Evolutionary conservation across 2,329 filamentous ascomycete species (phyloP).

Genomic region (Fusarium aywerte): DNA sequence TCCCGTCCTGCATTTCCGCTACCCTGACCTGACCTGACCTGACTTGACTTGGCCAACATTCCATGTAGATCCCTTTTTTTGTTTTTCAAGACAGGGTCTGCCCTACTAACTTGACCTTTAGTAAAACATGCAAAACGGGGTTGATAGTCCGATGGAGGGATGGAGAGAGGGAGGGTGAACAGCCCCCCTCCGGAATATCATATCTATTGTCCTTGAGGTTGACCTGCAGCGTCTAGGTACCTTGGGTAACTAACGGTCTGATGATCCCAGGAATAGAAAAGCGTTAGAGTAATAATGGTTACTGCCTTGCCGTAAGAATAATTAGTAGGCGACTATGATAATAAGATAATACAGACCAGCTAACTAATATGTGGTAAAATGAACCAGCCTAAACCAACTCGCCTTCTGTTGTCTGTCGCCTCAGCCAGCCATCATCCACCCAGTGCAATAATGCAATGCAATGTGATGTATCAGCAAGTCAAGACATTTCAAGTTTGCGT

Average conservation of each 20-base stretch:
- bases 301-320: background rate
- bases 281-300: background rate
- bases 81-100: constrained; percentile 18
- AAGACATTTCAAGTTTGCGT: background rate
- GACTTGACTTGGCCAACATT: constrained; percentile 18
- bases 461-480: background rate
- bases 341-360: background rate
- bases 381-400: background rate
- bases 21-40: background rate
- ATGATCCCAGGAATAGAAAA: background rate
- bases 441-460: background rate
- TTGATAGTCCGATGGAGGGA: constrained; percentile 4
- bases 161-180: background rate
- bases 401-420: background rate
- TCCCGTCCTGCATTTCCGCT: constrained; percentile 21
- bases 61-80: constrained; percentile 9
- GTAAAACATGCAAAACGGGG: background rate
- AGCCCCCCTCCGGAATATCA: background rate
- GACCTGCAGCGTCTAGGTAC: background rate
- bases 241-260: background rate
- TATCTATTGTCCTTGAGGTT: background rate
- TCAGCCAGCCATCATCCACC: constrained; percentile 19
- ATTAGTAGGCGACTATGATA: background rate
- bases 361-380: background rate
- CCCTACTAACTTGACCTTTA: background rate